A percentile compares a stretch with the other conserved stretches of the same genome.
phyloP scores from a whole-genome alignment of 2,329 filamentous ascomycete genomes.

The Arachnomyces sp. region DNA sequence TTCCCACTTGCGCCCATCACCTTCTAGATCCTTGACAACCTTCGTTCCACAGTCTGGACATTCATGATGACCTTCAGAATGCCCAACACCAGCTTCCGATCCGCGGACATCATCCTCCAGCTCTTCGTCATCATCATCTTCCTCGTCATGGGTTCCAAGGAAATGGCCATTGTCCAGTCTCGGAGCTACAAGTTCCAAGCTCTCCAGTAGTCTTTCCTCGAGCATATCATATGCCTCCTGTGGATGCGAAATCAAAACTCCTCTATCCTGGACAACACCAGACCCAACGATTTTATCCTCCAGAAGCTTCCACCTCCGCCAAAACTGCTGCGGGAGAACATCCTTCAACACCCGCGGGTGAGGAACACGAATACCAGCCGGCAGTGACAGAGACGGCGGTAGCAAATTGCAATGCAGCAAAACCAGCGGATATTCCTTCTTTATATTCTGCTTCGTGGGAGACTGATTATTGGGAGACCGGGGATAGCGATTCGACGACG shows the following conservation, averaged over 20 bases:
- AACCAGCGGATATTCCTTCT: constrained; percentile 50
- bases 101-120: constrained; percentile 9
- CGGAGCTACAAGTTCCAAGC: constrained; percentile 49
- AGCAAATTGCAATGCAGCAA: constrained; percentile 55
- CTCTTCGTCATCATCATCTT: constrained; percentile 4
- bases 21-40: constrained; percentile 36
- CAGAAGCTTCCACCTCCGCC: constrained; percentile 43
- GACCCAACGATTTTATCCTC: constrained; percentile 46
- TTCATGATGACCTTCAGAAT: constrained; percentile 31
- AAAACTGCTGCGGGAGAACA: constrained; percentile 41
- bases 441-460: constrained; percentile 25
- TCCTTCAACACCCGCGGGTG: constrained; percentile 41
- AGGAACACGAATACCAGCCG: constrained; percentile 25
- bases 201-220: constrained; percentile 55
- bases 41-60: constrained; percentile 46
- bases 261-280: constrained; percentile 50
- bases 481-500: constrained; percentile 25
- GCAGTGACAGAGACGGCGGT: constrained; percentile 45
- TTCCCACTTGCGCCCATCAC: constrained; percentile 47
- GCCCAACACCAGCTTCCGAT: constrained; percentile 25
- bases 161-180: constrained; percentile 55
- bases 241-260: constrained; percentile 56
- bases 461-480: constrained; percentile 22
- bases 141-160: constrained; percentile 29
- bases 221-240: constrained; percentile 55